Conservation (phyloP, 306 rosid species). For the Urtica urens region DNA sequence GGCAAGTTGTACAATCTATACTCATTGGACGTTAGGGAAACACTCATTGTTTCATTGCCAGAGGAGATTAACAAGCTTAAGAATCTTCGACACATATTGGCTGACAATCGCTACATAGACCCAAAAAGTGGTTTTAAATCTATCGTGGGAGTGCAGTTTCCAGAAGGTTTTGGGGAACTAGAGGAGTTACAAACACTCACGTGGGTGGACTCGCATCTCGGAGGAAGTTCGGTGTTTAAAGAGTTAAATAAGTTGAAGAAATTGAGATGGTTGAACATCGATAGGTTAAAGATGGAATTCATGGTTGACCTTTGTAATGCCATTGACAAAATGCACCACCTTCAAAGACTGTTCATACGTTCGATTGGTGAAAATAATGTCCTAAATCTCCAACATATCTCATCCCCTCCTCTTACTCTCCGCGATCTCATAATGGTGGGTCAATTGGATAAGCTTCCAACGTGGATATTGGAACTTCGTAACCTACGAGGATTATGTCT, state of each 20-base stretch:
- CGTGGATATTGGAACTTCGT: slow-evolving; percentile 12
- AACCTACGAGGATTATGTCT: slow-evolving; percentile 11
- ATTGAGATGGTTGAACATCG: background rate
- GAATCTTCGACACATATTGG: background rate
- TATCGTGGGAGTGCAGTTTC: background rate
- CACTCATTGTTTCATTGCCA: background rate
- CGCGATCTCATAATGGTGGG: background rate
- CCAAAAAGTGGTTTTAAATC: background rate
- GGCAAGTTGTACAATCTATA: slow-evolving; percentile 2
- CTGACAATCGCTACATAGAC: background rate
- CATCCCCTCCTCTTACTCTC: slow-evolving; percentile 1
- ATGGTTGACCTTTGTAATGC: slow-evolving; percentile 5
- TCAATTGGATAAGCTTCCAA: slow-evolving; percentile 9
- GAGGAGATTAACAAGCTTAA: background rate
- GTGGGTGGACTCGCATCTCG: background rate
- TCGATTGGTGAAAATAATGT: slow-evolving; percentile 6
- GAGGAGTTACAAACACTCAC: background rate
- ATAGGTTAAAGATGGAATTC: background rate
- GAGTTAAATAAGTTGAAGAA: background rate
- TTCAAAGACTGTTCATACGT: slow-evolving; percentile 3
- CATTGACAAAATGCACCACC: slow-evolving; percentile 12
- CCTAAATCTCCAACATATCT: slow-evolving; percentile 12
- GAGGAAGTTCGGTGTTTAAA: background rate
- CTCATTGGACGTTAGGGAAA: background rate
- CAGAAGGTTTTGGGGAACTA: background rate